Evolutionary conservation across 73 alveolate species (phyloP), one percentile per base, ranked within the genome.

Genomic region (Paramecium pentaurelia): DNA sequence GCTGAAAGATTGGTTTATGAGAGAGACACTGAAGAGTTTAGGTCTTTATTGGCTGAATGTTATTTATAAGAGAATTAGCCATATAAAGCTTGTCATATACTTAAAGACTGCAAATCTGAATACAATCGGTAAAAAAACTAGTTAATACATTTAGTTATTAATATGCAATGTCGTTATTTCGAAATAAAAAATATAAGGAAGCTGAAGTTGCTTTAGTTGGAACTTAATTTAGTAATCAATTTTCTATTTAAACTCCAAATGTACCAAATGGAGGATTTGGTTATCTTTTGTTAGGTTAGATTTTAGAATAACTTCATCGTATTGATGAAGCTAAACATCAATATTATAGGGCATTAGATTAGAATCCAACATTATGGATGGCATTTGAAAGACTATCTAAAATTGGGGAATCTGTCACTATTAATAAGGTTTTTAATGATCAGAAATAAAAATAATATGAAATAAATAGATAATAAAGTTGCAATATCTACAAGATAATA

Each of bases 211-310:
- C 98, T 3, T 95, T 98, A 51, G 86, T 97, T 7, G 88, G 77
- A 49, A 86, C 95, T 94, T 37, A 92, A 86, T 34, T 92, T 86
- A 90, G 45, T 58, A 30, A 44, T 83, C 34, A 92, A 59, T 89
- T 84, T 77, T 20, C 60, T 58, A 12, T 5, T 25, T n/a, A 51
- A 59, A 75, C 86, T 71, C 42, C 89, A 42, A 94, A 93, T 20
- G 96, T 98, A 8, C 99, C 99, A 16, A 97, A 98, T 71, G 99
- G 99, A 18, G 98, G 99, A 28, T 97, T 96, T 70, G 99, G 99
- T 40, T 93, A 88, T 77, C 95, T 60, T 92, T 92, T 98, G 49
- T 93, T 96, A 47, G 99, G 99, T 11, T 94, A 71, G 86, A 94
- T 98, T 8, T 95, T 93, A 54, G 98, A 96, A 77, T 95, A 95